phyloP scores from a whole-genome alignment of 2,329 filamentous ascomycete species.

The Septoria linicola region DNA sequence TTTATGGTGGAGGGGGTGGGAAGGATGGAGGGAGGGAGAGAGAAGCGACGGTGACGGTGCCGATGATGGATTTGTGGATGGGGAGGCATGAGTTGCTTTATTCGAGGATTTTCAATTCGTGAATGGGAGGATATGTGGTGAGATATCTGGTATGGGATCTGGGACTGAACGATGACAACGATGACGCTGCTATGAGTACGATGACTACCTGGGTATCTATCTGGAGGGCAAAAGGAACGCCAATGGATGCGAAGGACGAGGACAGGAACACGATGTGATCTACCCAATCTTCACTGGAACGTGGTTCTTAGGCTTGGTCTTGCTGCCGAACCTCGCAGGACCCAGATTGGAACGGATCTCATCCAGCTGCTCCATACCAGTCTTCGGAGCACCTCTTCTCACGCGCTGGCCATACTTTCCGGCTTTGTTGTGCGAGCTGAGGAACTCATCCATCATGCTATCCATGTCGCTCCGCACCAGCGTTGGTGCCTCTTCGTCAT shows the following conservation, averaged over 20 bases:
- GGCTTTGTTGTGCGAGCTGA: constrained; percentile 69
- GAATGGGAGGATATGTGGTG: too few relatives aligned
- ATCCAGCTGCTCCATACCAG: constrained; percentile 83
- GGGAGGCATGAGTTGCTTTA: constrained; percentile 80
- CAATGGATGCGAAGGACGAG: neutral
- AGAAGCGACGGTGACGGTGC: constrained; percentile 71
- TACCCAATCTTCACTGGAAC: constrained; percentile 12
- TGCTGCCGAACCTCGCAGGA: constrained; percentile 15
- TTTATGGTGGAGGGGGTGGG: constrained; percentile 58
- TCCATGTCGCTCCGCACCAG: constrained; percentile 78
- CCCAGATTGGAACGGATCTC: constrained; percentile 62
- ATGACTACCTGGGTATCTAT: constrained; percentile 16
- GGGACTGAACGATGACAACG: too few relatives aligned
- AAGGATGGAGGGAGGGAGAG: constrained; percentile 50
- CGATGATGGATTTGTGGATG: constrained; percentile 78
- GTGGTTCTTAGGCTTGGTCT: constrained; percentile 10
- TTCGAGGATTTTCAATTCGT: constrained; percentile 85
- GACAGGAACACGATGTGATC: neutral
- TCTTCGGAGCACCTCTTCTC: constrained; percentile 75
- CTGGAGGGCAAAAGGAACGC: neutral
- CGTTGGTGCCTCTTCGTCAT: constrained; percentile 43
- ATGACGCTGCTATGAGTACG: too few relatives aligned
- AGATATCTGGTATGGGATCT: too few relatives aligned
- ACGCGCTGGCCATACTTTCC: constrained; percentile 65
- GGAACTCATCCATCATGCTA: constrained; percentile 87